Percentiles rank a stretch among this genome's conserved stretches.
These are phyloP conservation scores for Rhododendron griersonianum DNA, from an alignment of 148 eudicot genomes.

Conservation along the genomic window DNA sequence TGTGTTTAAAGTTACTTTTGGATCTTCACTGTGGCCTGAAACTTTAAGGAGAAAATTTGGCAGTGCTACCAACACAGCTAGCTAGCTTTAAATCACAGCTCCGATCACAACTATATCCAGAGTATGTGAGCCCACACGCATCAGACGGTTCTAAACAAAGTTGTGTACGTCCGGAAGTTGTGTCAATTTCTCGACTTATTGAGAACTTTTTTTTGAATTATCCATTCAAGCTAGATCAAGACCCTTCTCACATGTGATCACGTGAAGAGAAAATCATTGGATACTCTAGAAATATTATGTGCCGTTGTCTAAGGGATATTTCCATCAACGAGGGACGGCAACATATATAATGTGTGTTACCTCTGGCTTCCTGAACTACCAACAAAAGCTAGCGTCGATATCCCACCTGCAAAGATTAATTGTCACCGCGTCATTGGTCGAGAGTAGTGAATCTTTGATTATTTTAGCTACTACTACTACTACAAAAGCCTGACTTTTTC, in stretches of 20 bases:
- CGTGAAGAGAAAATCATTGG: background rate
- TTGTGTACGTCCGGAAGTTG: background rate
- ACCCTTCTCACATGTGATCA: background rate
- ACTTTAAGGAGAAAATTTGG: background rate
- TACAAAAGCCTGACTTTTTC: too few species aligned
- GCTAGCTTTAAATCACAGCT: too few species aligned
- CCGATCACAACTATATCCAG: too few species aligned
- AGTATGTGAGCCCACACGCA: fast-evolving
- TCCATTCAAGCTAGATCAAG: too few species aligned
- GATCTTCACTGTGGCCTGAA: background rate
- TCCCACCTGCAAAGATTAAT: background rate
- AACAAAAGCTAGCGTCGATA: background rate
- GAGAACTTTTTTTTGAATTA: background rate
- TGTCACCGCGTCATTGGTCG: background rate
- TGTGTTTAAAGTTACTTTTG: background rate
- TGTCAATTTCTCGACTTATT: too few species aligned
- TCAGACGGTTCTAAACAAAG: too few species aligned
- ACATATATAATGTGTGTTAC: background rate
- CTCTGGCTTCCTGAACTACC: background rate
- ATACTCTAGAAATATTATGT: background rate
- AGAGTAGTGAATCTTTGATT: background rate
- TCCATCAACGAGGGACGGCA: background rate
- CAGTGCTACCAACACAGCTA: too few species aligned
- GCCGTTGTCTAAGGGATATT: background rate
- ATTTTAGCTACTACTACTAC: too few species aligned